phyloP scores from a whole-genome alignment of 768 basidiomycete species.

The Floccularia luteovirens region DNA sequence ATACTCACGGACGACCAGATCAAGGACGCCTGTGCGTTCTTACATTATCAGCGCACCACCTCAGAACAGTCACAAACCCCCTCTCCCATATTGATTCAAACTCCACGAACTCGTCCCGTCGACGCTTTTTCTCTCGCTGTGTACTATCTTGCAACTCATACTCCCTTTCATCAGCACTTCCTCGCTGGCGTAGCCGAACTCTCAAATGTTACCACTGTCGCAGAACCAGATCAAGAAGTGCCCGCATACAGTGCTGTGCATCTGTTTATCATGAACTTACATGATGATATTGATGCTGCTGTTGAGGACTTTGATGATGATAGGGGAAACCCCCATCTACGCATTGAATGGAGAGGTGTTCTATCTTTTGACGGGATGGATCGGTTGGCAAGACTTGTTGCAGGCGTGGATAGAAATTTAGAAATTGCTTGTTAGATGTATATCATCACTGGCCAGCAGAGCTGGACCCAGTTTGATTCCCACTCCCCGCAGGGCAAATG shows the following conservation, averaged over 20 bases:
- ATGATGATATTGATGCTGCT: neutral
- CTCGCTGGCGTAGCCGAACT: neutral
- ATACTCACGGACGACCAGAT: neutral
- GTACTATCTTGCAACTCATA: neutral
- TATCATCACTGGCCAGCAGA: no score
- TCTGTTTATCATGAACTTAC: constrained; percentile 5
- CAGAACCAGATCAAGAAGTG: neutral
- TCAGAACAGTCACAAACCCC: neutral
- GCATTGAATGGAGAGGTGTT: constrained; percentile 4
- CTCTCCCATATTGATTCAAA: constrained; percentile 1
- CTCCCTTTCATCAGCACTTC: neutral
- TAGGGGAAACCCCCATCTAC: neutral
- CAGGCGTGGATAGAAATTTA: no score
- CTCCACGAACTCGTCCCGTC: constrained; percentile 1
- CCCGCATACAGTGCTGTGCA: constrained; percentile 1
- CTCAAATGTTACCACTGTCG: neutral
- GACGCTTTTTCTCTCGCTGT: constrained; percentile 5
- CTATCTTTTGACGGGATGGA: constrained; percentile 6
- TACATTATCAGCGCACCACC: neutral
- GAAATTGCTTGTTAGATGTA: no score
- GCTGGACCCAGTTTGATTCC: no score
- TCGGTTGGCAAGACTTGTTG: neutral
- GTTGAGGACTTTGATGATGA: neutral
- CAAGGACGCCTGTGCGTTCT: neutral
- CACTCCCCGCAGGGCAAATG: no score